phyloP scores from a whole-genome alignment of 2,329 filamentous ascomycete genomes.

The Phyllosticta capitalensis region DNA sequence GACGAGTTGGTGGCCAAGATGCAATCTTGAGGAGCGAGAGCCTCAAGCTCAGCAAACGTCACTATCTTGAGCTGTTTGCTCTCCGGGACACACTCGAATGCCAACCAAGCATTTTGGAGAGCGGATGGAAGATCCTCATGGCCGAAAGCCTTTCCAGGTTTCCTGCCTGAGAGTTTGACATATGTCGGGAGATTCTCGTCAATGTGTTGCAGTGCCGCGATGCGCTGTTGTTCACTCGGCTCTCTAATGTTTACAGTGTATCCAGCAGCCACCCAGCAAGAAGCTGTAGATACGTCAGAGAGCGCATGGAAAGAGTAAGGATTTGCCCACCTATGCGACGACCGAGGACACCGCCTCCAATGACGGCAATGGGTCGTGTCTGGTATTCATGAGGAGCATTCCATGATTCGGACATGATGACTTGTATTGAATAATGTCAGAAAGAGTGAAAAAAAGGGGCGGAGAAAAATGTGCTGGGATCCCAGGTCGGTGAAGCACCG shows the following conservation, averaged over 20 bases:
- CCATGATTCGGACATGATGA: background rate
- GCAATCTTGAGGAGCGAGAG: conserved; percentile 33
- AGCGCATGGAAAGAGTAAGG: background rate
- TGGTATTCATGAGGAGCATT: background rate
- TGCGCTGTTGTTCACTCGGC: conserved; percentile 28
- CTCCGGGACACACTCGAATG: conserved; percentile 47
- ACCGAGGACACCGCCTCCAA: conserved; percentile 17
- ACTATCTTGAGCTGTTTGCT: conserved; percentile 40
- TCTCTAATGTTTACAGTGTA: conserved; percentile 37
- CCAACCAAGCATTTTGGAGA: conserved; percentile 41
- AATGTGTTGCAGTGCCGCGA: conserved; percentile 33
- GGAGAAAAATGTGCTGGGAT: background rate
- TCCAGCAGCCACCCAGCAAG: conserved; percentile 33
- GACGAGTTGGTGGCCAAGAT: conserved; percentile 45
- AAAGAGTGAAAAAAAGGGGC: background rate
- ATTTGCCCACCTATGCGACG: conserved; percentile 11
- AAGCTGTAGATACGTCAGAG: background rate
- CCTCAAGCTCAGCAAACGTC: conserved; percentile 40
- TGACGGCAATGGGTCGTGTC: conserved; percentile 16
- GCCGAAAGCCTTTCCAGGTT: conserved; percentile 21
- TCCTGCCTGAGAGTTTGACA: conserved; percentile 5
- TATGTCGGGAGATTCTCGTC: conserved; percentile 24
- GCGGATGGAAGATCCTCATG: conserved; percentile 32
- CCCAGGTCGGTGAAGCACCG: background rate
- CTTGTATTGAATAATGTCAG: background rate